Evolutionary conservation across 768 basidiomycete genomes (phyloP).

Genomic region (Chalciporus piperatus): DNA sequence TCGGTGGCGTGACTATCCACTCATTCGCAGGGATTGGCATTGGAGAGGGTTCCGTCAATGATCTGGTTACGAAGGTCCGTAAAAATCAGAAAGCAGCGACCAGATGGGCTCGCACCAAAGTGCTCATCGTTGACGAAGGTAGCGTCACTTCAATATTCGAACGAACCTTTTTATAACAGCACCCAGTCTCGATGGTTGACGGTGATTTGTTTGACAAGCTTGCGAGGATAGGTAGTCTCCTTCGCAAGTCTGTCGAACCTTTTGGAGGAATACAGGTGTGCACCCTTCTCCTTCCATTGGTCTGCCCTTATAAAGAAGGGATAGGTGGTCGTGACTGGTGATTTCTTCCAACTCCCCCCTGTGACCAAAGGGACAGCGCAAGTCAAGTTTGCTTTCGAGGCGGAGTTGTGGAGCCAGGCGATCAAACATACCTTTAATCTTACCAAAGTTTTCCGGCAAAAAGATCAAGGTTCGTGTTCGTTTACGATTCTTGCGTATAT

Average conservation of each 20-base stretch:
- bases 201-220: conserved; percentile 92
- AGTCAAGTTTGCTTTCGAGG: conserved; percentile 93
- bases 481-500: neutral
- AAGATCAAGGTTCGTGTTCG: conserved; percentile 68
- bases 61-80: conserved; percentile 61
- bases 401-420: conserved; percentile 67
- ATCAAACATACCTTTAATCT: conserved; percentile 87
- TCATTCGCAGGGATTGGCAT: conserved; percentile 95
- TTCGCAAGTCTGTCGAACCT: conserved; percentile 64
- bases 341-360: conserved; percentile 98
- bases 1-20: conserved; percentile 93
- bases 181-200: conserved; percentile 94
- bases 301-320: conserved; percentile 1
- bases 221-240: conserved; percentile 57
- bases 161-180: neutral
- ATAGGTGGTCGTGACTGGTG: conserved; percentile 89
- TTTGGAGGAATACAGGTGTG: conserved; percentile 93
- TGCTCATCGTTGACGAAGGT: conserved; percentile 85
- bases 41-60: conserved; percentile 61
- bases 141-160: conserved; percentile 5
- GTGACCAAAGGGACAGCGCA: conserved; percentile 59
- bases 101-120: conserved; percentile 83
- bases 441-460: conserved; percentile 93
- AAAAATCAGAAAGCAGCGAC: conserved; percentile 82
- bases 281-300: neutral